phyloP scores from a whole-genome alignment of 306 rosid species.

The Glycine latifolia region DNA sequence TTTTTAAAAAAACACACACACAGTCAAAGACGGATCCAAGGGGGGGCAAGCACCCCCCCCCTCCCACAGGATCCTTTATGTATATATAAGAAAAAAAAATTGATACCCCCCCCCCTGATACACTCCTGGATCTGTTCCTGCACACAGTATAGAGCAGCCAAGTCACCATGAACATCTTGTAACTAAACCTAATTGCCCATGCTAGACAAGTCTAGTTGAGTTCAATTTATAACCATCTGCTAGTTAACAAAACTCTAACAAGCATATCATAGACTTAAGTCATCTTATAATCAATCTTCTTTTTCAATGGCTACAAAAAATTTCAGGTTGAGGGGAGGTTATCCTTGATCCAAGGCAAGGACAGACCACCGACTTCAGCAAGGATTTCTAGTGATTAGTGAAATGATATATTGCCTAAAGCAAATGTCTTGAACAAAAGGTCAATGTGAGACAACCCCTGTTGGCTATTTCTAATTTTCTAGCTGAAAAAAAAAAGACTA shows the following conservation, averaged over 20 bases:
- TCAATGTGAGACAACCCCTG: slow-evolving; percentile 3
- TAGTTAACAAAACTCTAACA: slow-evolving; percentile 15
- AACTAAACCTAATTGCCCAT: slow-evolving; percentile 20
- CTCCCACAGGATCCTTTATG: too few species aligned
- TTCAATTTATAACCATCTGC: slow-evolving; percentile 13
- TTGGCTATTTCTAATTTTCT: slow-evolving; percentile 1
- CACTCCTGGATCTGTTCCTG: too few species aligned
- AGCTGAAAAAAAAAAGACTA: slow-evolving; percentile 13
- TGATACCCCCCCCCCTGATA: too few species aligned
- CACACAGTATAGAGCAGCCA: not conserved
- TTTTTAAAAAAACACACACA: not conserved
- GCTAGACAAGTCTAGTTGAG: slow-evolving; percentile 22
- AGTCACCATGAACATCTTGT: not conserved
- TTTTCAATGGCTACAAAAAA: not conserved
- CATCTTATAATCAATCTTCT: slow-evolving; percentile 1
- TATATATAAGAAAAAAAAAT: too few species aligned
- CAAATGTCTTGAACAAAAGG: not conserved
- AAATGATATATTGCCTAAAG: not conserved
- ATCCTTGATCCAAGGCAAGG: slow-evolving; percentile 11
- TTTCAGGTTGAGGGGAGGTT: slow-evolving; percentile 2
- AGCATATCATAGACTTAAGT: not conserved
- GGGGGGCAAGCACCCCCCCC: too few species aligned
- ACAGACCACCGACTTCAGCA: slow-evolving; percentile 7
- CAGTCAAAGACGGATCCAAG: too few species aligned
- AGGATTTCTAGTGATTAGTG: not conserved